These are phyloP conservation scores for Yamadazyma membranifaciens DNA, from an alignment of 1,139 yeast species.

Conservation along the genomic window DNA sequence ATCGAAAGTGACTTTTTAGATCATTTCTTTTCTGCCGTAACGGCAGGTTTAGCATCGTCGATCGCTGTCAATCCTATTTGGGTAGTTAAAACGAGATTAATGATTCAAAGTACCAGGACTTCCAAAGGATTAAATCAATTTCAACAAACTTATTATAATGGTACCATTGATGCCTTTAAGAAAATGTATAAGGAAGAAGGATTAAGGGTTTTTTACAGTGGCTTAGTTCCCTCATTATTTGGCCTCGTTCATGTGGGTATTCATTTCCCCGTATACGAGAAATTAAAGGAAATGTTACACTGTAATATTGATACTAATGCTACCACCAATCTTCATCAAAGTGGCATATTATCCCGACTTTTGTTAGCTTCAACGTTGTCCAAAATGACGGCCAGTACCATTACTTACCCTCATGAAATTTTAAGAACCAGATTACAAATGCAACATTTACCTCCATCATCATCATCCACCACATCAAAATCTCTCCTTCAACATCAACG, in stretches of 20 bases:
- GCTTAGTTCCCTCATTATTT: conserved; percentile 84
- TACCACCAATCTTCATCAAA: conserved; percentile 14
- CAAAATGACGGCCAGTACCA: conserved; percentile 83
- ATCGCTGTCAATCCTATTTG: conserved; percentile 93
- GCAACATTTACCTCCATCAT: conserved; percentile 16
- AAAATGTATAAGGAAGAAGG: conserved; percentile 85
- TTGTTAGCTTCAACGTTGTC: conserved; percentile 76
- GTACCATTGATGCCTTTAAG: conserved; percentile 79
- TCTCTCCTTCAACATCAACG: not conserved
- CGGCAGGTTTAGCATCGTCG: conserved; percentile 88
- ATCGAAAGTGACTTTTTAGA: conserved; percentile 48
- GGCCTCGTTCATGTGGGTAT: conserved; percentile 94
- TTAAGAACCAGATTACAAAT: conserved; percentile 89
- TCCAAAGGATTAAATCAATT: conserved; percentile 31
- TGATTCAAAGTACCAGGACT: conserved; percentile 69
- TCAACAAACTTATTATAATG: conserved; percentile 50
- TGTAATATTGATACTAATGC: conserved; percentile 20
- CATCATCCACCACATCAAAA: no score
- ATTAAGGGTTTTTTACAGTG: conserved; percentile 78
- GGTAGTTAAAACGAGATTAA: conserved; percentile 93
- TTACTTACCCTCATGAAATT: conserved; percentile 96
- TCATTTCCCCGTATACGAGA: conserved; percentile 95
- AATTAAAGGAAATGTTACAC: conserved; percentile 55
- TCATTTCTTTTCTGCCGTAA: conserved; percentile 78
- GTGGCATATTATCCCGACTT: conserved; percentile 43